phyloP scores from a whole-genome alignment of 202 grass and related monocot genomes.

The Zizania palustris region DNA sequence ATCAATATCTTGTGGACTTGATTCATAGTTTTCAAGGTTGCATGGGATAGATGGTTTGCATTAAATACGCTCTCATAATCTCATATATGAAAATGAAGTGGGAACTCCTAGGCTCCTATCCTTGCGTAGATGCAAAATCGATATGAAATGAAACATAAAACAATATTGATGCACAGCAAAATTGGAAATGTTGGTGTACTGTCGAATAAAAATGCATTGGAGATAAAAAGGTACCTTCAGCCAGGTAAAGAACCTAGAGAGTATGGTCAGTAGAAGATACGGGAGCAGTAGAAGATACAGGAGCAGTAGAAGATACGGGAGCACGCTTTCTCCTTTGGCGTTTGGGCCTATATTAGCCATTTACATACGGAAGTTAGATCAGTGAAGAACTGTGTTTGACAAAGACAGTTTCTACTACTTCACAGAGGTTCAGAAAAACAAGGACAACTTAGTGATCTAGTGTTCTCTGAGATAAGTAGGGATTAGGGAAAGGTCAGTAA shows the following conservation, averaged over 20 bases:
- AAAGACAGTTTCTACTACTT: background rate
- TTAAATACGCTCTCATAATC: no score
- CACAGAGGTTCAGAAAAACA: background rate
- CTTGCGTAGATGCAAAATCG: background rate
- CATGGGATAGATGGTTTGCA: no score
- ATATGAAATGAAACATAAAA: background rate
- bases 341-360: constrained; percentile 32
- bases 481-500: background rate
- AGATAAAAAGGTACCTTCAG: constrained; percentile 37
- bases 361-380: constrained; percentile 27
- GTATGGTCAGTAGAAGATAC: constrained; percentile 15
- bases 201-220: background rate
- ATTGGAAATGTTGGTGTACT: background rate
- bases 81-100: background rate
- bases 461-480: background rate
- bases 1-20: no score
- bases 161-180: background rate
- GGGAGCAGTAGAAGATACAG: no score
- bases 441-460: background rate
- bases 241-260: background rate
- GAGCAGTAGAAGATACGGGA: background rate
- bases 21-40: no score
- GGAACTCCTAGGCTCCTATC: background rate
- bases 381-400: background rate
- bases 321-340: constrained; percentile 16